Conservation (phyloP, 176 grass and related monocot genomes). For the Triticum timopheevii region DNA sequence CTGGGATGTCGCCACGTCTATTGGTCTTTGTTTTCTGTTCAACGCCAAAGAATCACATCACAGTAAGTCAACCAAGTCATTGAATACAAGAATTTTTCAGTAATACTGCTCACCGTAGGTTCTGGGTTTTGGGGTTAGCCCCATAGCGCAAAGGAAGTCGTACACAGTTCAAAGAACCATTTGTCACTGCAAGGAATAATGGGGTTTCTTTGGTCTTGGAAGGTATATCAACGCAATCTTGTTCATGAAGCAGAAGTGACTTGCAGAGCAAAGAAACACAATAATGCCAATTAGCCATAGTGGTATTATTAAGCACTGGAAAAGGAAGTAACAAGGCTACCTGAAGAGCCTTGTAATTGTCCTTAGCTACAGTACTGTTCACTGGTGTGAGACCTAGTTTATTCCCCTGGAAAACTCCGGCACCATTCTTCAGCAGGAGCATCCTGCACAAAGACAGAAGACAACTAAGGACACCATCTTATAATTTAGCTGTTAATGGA, state of each 20-base stretch:
- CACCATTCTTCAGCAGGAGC: constrained; percentile 59
- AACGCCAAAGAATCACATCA: constrained; percentile 14
- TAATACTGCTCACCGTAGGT: constrained; percentile 45
- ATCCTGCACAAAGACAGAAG: constrained; percentile 36
- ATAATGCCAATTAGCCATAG: constrained; percentile 20
- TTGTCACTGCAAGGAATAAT: constrained; percentile 57
- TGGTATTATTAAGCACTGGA: background rate
- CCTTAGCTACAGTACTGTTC: constrained; percentile 55
- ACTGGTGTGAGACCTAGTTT: constrained; percentile 59
- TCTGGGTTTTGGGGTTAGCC: constrained; percentile 44
- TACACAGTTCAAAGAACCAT: constrained; percentile 45
- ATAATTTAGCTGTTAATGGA: background rate
- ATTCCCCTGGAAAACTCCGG: constrained; percentile 52
- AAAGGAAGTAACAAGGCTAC: constrained; percentile 33
- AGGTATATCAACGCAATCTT: constrained; percentile 59
- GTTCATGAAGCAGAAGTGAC: constrained; percentile 50
- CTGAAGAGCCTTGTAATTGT: constrained; percentile 58
- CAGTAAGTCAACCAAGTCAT: background rate
- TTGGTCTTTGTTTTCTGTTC: constrained; percentile 60
- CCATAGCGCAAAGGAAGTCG: constrained; percentile 50
- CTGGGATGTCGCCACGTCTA: constrained; percentile 52
- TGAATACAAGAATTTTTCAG: background rate
- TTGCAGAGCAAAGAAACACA: constrained; percentile 37
- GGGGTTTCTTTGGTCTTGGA: constrained; percentile 70
- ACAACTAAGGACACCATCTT: background rate